Evolutionary conservation across 768 basidiomycete genomes (phyloP).

Genomic region (Tylopilus vinaceipallidus): DNA sequence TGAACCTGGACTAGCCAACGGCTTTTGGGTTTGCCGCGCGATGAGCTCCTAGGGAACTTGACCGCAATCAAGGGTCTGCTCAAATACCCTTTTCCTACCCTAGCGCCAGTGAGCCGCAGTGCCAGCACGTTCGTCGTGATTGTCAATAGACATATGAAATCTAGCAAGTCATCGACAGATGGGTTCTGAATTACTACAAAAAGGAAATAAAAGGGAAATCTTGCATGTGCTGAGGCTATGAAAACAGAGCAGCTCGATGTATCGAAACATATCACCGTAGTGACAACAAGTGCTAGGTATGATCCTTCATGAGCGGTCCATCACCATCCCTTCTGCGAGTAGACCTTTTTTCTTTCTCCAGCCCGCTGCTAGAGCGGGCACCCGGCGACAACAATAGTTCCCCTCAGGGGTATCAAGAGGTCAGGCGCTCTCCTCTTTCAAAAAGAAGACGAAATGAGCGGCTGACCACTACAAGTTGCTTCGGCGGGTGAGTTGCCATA

Average conservation of each 20-base stretch:
- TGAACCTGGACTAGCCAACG: background rate
- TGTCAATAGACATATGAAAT: background rate
- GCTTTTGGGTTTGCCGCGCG: slow-evolving; percentile 3
- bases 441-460: slow-evolving; percentile 12
- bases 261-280: slow-evolving; percentile 19
- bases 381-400: slow-evolving; percentile 24
- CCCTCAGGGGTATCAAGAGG: slow-evolving; percentile 23
- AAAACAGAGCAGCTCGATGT: slow-evolving; percentile 23
- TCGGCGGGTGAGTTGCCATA: slow-evolving; percentile 19
- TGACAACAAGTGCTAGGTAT: slow-evolving; percentile 21
- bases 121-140: slow-evolving; percentile 5
- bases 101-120: slow-evolving; percentile 12
- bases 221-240: slow-evolving; percentile 21
- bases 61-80: slow-evolving; percentile 19
- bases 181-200: slow-evolving; percentile 14
- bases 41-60: background rate
- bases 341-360: slow-evolving; percentile 26
- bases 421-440: slow-evolving; percentile 4
- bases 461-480: slow-evolving; percentile 11
- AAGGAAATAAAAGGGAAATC: background rate
- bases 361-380: slow-evolving; percentile 33
- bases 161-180: background rate
- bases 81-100: slow-evolving; percentile 10
- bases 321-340: slow-evolving; percentile 21
- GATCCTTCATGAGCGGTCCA: slow-evolving; percentile 30